phyloP scores from a whole-genome alignment of 179 eudicot genomes.

The Spinacia oleracea region DNA sequence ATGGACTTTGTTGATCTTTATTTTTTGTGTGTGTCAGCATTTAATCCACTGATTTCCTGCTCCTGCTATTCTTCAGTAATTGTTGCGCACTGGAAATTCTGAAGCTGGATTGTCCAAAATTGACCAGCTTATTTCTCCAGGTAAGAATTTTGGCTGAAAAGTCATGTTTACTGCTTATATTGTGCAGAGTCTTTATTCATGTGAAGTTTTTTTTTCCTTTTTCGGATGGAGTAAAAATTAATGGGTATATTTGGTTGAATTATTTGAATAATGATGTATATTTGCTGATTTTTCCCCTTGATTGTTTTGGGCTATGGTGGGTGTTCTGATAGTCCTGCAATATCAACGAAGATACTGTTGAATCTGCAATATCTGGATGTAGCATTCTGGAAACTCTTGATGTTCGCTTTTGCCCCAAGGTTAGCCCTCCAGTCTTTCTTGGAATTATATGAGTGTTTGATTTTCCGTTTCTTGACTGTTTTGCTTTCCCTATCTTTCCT shows the following conservation, averaged over 20 bases:
- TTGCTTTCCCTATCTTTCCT: background rate
- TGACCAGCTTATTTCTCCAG: conserved; percentile 85
- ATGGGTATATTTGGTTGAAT: background rate
- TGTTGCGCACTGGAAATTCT: conserved; percentile 75
- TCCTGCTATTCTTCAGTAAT: conserved; percentile 51
- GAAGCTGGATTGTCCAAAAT: conserved; percentile 78
- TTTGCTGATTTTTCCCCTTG: background rate
- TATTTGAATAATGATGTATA: background rate
- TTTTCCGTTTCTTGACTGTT: background rate
- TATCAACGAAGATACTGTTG: conserved; percentile 68
- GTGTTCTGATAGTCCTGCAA: conserved; percentile 59
- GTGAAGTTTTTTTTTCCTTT: background rate
- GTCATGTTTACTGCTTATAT: background rate
- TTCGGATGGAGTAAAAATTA: no score
- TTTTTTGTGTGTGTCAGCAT: background rate
- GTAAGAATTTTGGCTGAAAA: conserved; percentile 34
- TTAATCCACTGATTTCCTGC: conserved; percentile 16
- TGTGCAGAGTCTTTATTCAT: background rate
- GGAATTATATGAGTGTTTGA: background rate
- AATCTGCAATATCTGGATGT: conserved; percentile 70
- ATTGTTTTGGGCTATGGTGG: conserved; percentile 7
- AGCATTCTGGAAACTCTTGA: conserved; percentile 85
- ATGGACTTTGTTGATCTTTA: conserved; percentile 13
- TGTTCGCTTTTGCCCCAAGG: conserved; percentile 91
- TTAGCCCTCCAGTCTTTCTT: conserved; percentile 13